Conservation (phyloP, 139 green algal genomes). For the Desmodesmus armatus region DNA sequence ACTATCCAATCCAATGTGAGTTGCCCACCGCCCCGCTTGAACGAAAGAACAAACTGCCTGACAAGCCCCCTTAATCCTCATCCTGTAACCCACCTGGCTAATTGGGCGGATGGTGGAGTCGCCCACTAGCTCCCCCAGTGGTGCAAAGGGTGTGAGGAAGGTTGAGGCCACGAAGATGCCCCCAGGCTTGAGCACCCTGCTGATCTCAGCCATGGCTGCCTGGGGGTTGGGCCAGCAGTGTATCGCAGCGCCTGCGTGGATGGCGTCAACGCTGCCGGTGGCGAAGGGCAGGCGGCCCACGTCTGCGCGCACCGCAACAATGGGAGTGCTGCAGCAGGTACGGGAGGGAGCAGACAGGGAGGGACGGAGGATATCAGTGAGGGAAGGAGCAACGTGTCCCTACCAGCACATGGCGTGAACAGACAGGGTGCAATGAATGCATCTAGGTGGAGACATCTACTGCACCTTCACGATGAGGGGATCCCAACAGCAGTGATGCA, state of each 20-base stretch:
- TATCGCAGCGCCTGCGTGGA: conserved; percentile 96
- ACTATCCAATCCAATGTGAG: too few species aligned
- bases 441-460: too few species aligned
- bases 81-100: conserved; percentile 58
- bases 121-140: conserved; percentile 80
- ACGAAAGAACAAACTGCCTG: too few species aligned
- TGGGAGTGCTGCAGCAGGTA: conserved; percentile 45
- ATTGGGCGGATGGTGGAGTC: conserved; percentile 77
- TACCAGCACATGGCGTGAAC: too few species aligned
- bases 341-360: background rate
- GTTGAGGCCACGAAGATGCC: conserved; percentile 95
- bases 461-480: too few species aligned
- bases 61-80: too few species aligned
- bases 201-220: conserved; percentile 89
- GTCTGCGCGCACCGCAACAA: conserved; percentile 88
- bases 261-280: conserved; percentile 82
- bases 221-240: conserved; percentile 91
- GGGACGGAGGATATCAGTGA: background rate
- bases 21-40: too few species aligned
- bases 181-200: conserved; percentile 89
- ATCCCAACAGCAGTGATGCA: background rate
- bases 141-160: conserved; percentile 80
- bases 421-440: background rate
- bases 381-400: too few species aligned
- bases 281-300: conserved; percentile 90